Evolutionary conservation across 2,329 filamentous ascomycete genomes (phyloP), one percentile per base, ranked within the genome.

Genomic region (Ceratocystis harringtonii): DNA sequence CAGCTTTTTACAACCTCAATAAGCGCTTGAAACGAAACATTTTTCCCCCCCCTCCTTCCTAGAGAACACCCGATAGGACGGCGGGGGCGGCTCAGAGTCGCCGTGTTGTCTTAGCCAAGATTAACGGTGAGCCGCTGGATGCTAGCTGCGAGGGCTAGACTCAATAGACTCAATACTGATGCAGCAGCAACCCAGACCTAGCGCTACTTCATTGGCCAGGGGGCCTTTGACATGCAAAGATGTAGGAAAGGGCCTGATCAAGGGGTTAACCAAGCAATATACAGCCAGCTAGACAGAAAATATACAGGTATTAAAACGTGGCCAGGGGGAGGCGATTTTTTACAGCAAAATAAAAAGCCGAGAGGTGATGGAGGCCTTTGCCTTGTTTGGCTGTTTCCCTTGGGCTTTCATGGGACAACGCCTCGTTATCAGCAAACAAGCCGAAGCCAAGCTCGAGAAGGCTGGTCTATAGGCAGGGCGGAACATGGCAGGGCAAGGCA

Each of bases 11-110:
- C 17, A 19, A 48, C 44, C n/a, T 19, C 48, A 52, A 1, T 25
- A 52, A 10, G 25, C 52, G 52, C 22, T 30, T 58, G 52, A 58
- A 58, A 58, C 52, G 52, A 58, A 58, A 58, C 52, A 36, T 30
- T 30, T 57, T 4, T 19, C 3, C 17, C 1, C 10, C 45, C 19
- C 17, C 10, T 19, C 32, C 28, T 32, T 7, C 48, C 48, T 52
- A 52, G 22, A 19, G 15, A 25, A 52, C 48, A 52, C 22, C 48
- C 4, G 25, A 25, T 22, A 25, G 48, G 19, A 15, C 8, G 48
- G 48, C 22, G 19, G 15, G 45, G 48, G 19, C 25, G 19, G 48
- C 48, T 52, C 25, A 10, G 12, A 28, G 15, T 25, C 5, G 48
- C 48, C 5, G 8, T 28, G 5, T 28, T 52, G 48, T 52, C 48